A percentile compares a stretch with the other conserved stretches of the same genome.
These are phyloP conservation scores for Cicer cuneatum DNA, from an alignment of 306 rosid species.

Conservation along the genomic window DNA sequence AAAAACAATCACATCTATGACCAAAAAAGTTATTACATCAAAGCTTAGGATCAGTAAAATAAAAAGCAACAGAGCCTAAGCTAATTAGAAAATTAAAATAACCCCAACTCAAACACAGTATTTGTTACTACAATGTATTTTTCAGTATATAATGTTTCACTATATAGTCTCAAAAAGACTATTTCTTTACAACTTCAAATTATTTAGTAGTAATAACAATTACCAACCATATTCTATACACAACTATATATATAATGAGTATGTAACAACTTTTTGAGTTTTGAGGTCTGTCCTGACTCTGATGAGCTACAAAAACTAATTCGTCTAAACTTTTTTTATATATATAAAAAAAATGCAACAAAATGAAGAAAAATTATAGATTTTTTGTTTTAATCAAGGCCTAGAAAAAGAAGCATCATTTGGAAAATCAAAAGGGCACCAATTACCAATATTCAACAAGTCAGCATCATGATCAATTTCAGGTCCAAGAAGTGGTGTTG, in stretches of 20 bases:
- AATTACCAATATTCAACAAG: conserved; percentile 55
- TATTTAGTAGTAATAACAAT: conserved; percentile 36
- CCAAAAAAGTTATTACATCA: background rate
- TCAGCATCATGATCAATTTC: conserved; percentile 64
- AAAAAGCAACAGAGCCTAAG: background rate
- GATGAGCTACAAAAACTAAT: background rate
- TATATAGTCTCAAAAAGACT: conserved; percentile 13
- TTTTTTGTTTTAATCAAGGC: conserved; percentile 39
- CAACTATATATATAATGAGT: conserved; percentile 35
- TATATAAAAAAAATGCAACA: no score
- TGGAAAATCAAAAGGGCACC: conserved; percentile 78
- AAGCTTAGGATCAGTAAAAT: background rate
- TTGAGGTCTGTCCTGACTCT: background rate
- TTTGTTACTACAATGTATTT: background rate
- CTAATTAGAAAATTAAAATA: background rate
- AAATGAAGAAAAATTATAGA: background rate
- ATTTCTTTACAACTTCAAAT: conserved; percentile 37
- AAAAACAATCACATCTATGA: background rate
- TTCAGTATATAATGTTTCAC: conserved; percentile 21
- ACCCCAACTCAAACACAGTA: background rate
- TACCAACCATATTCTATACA: conserved; percentile 44
- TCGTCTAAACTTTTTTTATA: background rate
- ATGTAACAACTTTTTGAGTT: background rate
- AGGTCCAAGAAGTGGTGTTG: conserved; percentile 48
- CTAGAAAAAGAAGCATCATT: conserved; percentile 61